Conservation (phyloP, 2,329 filamentous ascomycete species). For the Ascocoryne sarcoides region DNA sequence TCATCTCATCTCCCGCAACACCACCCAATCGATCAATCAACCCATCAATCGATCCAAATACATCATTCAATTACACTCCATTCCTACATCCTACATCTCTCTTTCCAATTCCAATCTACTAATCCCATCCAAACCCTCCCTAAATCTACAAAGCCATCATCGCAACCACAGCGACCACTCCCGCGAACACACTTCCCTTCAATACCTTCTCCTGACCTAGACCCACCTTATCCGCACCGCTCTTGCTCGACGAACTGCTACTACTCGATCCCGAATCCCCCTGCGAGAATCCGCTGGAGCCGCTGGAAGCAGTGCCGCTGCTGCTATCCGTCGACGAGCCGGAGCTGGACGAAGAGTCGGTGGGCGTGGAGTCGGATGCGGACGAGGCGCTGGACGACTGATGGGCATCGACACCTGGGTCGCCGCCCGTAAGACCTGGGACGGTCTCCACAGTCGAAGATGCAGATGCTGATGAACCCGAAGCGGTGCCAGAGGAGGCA, state of each 20-base stretch:
- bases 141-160: slow-evolving; percentile 27
- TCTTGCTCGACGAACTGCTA: slow-evolving; percentile 12
- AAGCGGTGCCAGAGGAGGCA: slow-evolving; percentile 28
- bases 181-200: slow-evolving; percentile 26
- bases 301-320: slow-evolving; percentile 3
- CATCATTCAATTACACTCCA: too few relatives aligned
- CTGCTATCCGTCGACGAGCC: not conserved
- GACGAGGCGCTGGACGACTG: slow-evolving; percentile 15
- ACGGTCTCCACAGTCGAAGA: slow-evolving; percentile 35
- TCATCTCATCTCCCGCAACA: too few relatives aligned
- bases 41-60: too few relatives aligned
- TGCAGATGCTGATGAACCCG: slow-evolving; percentile 19
- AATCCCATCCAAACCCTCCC: too few relatives aligned
- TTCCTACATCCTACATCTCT: too few relatives aligned
- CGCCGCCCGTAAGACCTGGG: slow-evolving; percentile 45
- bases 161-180: slow-evolving; percentile 24
- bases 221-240: slow-evolving; percentile 20
- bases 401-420: slow-evolving; percentile 30
- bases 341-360: slow-evolving; percentile 9
- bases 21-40: too few relatives aligned
- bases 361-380: slow-evolving; percentile 24
- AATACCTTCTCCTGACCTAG: slow-evolving; percentile 19
- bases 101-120: too few relatives aligned
- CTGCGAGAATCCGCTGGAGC: slow-evolving; percentile 26
- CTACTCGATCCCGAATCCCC: slow-evolving; percentile 17